Conservation (phyloP, 345 rosid species). For the Hypericum androsaemum region DNA sequence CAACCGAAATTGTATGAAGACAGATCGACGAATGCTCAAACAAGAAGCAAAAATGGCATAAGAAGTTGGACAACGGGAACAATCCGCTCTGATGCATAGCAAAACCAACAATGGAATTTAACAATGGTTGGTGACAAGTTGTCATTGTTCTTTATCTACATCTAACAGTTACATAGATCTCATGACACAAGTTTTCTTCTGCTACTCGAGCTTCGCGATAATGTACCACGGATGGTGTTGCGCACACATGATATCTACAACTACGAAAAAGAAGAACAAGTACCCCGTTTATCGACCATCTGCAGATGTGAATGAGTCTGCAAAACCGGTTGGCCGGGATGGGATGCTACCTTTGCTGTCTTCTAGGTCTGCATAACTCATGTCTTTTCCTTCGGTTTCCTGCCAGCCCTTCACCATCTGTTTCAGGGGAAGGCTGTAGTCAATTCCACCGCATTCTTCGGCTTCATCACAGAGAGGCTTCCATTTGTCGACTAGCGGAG, state of each 20-base stretch:
- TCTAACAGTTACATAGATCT: slow-evolving; percentile 15
- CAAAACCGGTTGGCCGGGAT: slow-evolving; percentile 57
- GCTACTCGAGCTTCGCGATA: slow-evolving; percentile 5
- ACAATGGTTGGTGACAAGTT: slow-evolving; percentile 9
- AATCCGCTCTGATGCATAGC: too few relatives aligned
- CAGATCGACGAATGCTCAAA: too few relatives aligned
- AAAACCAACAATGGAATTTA: slow-evolving; percentile 1
- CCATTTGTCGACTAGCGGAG: slow-evolving; percentile 67
- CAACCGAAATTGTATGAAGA: too few relatives aligned
- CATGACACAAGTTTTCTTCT: slow-evolving; percentile 13
- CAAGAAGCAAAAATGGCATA: too few relatives aligned
- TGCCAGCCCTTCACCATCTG: slow-evolving; percentile 85
- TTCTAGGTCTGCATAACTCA: slow-evolving; percentile 40
- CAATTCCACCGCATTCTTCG: slow-evolving; percentile 62
- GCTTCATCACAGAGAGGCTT: slow-evolving; percentile 43
- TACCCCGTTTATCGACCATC: slow-evolving; percentile 47
- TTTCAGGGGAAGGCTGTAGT: slow-evolving; percentile 63
- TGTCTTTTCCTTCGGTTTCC: slow-evolving; percentile 64
- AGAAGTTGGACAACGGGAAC: too few relatives aligned
- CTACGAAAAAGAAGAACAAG: slow-evolving; percentile 3
- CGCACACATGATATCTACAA: slow-evolving; percentile 26
- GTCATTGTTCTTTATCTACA: slow-evolving; percentile 28
- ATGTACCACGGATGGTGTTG: not conserved
- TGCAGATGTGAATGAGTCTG: slow-evolving; percentile 62
- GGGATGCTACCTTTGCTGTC: slow-evolving; percentile 73